Base-by-base conservation (phyloP, 176 grass and related monocot genomes). In the Panicum miliaceum region DNA sequence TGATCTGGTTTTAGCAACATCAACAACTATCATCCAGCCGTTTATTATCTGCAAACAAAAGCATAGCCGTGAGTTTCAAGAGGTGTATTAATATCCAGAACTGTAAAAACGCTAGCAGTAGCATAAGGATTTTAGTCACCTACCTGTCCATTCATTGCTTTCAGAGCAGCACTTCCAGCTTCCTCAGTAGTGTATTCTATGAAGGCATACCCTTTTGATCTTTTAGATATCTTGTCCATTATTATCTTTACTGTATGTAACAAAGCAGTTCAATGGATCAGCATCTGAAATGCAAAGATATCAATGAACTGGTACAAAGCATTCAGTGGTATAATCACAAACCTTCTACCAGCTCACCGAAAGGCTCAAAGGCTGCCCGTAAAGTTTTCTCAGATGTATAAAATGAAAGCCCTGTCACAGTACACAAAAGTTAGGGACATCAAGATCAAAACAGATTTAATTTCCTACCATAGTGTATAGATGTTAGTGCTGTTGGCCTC, bases 201-300 rank as follows among this genome's bases (percentile, higher is more conserved):
- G 81, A 96, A 99, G 46, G 91, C 93, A 18, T 99, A 96, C 15
- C 91, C 93, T 68, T 99, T 99, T 75, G 91, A 96, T 87, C 96
- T 96, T 92, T 92, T 94, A 50, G 93, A 99, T 90, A 99, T 99
- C 77, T 77, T 96, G 85, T 99, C 93, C 90, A 94, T 96, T 90
- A 99, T 96, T 81, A 99, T 92, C 89, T 99, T 90, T 7, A 94
- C 91, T 96, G 82, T 78, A 80, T 60, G n/a, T 67, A 67, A 67
- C 8, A 76, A 63, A 73, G 9, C 40, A 88, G 71, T 74, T 71
- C 10, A 43, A 22, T 25, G 7, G 14, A 40, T 84, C 29, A 82
- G 13, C 52, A 87, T 66, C 56, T 54, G 12, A 84, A 64, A 63
- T 22, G 4, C 74, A 84, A 40, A 81, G 29, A 84, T 12, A 74